Percentiles rank a stretch among this genome's conserved stretches.
Evolutionary conservation across 2,329 filamentous ascomycete genomes (phyloP).

Genomic region (Hypoxylon sp.): DNA sequence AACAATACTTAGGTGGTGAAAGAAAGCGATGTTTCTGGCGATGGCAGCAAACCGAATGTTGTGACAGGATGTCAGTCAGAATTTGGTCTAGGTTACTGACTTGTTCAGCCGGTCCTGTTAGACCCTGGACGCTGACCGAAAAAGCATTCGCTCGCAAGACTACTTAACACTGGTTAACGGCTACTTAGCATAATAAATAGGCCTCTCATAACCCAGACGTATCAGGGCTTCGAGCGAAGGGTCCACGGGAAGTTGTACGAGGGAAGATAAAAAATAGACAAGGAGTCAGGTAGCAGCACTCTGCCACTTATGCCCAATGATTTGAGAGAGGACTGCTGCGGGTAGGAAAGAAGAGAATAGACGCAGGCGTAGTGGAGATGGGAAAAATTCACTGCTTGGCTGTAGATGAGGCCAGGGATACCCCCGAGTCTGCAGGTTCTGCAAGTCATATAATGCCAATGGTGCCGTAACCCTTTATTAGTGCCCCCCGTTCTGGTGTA

Average conservation of each 20-base stretch:
- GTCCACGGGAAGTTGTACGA: constrained; percentile 41
- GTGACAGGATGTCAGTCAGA: constrained; percentile 46
- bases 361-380: constrained; percentile 50
- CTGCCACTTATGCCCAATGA: constrained; percentile 56
- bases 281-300: constrained; percentile 51
- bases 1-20: constrained; percentile 15
- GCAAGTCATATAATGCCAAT: constrained; percentile 47
- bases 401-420: constrained; percentile 43
- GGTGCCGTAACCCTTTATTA: constrained; percentile 33
- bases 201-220: constrained; percentile 22
- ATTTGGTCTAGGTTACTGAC: constrained; percentile 42
- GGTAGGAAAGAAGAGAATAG: constrained; percentile 46
- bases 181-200: constrained; percentile 17
- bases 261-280: constrained; percentile 46
- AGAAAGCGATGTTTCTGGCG: constrained; percentile 44
- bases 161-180: constrained; percentile 29
- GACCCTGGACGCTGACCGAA: constrained; percentile 46
- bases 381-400: constrained; percentile 44
- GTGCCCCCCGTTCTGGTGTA: constrained; percentile 18
- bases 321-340: constrained; percentile 46
- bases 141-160: constrained; percentile 45
- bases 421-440: constrained; percentile 42
- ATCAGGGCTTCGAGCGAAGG: constrained; percentile 42
- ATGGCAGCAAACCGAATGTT: constrained; percentile 45
- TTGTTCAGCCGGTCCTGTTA: constrained; percentile 48